phyloP scores from a whole-genome alignment of 1,284 basidiomycete species.

The Trametes versicolor region DNA sequence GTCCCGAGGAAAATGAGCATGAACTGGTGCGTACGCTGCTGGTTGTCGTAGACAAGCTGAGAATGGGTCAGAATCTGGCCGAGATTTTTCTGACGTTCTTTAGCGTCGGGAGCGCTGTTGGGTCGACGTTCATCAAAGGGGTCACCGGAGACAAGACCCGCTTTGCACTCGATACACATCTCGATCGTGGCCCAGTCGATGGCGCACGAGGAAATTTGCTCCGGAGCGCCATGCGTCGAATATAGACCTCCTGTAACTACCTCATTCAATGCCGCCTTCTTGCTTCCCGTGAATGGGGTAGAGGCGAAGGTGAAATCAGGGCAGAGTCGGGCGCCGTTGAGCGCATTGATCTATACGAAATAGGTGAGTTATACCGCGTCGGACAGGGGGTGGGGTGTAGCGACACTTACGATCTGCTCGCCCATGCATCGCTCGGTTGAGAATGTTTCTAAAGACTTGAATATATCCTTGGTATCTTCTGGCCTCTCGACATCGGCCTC shows the following conservation, averaged over 20 bases:
- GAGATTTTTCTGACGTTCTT: constrained; percentile 4
- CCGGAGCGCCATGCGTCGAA: no score
- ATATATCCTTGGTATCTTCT: no score
- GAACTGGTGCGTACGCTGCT: constrained; percentile 19
- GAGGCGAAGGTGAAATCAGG: constrained; percentile 9
- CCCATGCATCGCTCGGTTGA: neutral
- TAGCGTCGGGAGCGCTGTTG: no score
- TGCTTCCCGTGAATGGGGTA: neutral
- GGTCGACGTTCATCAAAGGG: constrained; percentile 11
- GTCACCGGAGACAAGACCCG: neutral
- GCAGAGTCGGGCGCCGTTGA: constrained; percentile 16
- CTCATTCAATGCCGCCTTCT: neutral
- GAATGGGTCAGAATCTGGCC: constrained; percentile 13
- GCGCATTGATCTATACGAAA: constrained; percentile 5
- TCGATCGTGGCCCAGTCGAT: constrained; percentile 18
- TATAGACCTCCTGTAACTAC: constrained; percentile 16
- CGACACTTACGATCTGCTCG: neutral
- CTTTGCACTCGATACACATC: constrained; percentile 18
- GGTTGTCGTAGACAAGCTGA: constrained; percentile 6
- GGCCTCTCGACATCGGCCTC: neutral
- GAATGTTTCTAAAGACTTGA: no score
- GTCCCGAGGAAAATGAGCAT: constrained; percentile 16
- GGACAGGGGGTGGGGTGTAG: neutral
- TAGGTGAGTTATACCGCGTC: no score
- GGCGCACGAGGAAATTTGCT: neutral